These are phyloP conservation scores for Hanseniaspora clermontiae DNA, from an alignment of 805 yeast genomes.

Conservation along the genomic window DNA sequence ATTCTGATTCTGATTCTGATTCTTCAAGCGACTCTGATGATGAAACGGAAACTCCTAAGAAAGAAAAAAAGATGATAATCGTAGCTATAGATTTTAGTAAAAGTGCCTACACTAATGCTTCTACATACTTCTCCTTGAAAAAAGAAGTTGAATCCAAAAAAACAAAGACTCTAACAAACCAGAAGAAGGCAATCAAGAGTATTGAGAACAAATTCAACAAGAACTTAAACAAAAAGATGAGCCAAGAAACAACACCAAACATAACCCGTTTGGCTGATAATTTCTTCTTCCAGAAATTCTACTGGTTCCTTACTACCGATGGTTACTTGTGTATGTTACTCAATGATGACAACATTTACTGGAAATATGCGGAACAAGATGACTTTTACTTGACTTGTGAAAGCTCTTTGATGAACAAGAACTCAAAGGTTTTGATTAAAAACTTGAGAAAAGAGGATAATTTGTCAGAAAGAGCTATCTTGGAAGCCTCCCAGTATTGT, in stretches of 20 bases:
- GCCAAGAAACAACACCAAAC: conserved; percentile 41
- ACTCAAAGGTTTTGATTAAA: conserved; percentile 66
- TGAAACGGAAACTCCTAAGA: conserved; percentile 14
- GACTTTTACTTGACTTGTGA: conserved; percentile 57
- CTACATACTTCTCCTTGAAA: conserved; percentile 64
- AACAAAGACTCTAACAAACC: conserved; percentile 63
- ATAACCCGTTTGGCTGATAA: conserved; percentile 53
- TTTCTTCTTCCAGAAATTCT: conserved; percentile 86
- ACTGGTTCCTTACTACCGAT: conserved; percentile 88
- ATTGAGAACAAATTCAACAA: conserved; percentile 66
- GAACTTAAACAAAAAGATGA: conserved; percentile 51
- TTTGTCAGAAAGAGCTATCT: conserved; percentile 72
- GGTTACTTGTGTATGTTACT: conserved; percentile 66
- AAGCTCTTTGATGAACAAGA: conserved; percentile 47
- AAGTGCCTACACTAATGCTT: conserved; percentile 82
- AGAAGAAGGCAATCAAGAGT: conserved; percentile 64
- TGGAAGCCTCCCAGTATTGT: conserved; percentile 84
- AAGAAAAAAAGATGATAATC: conserved; percentile 24
- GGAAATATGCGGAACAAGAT: conserved; percentile 58
- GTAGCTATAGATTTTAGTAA: conserved; percentile 55
- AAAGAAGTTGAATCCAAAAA: conserved; percentile 68
- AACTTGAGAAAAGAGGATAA: conserved; percentile 59
- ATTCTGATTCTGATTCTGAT: conserved; percentile 27
- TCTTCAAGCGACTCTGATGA: conserved; percentile 15
- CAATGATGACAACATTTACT: conserved; percentile 75